phyloP scores from a whole-genome alignment of 805 yeast genomes.

The Yarrowia sp. region DNA sequence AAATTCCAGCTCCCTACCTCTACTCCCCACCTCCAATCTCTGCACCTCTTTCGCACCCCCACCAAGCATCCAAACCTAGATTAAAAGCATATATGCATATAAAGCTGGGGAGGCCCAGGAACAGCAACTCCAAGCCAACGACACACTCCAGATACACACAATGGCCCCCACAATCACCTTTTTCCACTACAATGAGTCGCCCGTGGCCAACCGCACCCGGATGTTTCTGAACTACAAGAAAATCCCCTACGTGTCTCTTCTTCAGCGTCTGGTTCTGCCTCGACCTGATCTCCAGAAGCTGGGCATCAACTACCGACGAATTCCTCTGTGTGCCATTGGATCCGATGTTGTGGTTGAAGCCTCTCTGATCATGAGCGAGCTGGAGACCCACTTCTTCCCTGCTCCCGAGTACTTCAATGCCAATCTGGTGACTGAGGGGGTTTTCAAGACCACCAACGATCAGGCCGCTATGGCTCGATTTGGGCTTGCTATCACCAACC shows the following conservation, averaged over 20 bases:
- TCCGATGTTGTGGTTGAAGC: constrained; percentile 15
- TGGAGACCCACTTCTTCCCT: constrained; percentile 22
- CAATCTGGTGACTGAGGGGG: constrained; percentile 3
- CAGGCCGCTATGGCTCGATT: constrained; percentile 10
- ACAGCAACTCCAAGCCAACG: not conserved
- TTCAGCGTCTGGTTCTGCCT: not conserved
- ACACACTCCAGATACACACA: not conserved
- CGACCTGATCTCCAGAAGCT: constrained; percentile 21
- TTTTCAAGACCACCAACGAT: constrained; percentile 20
- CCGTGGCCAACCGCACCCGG: constrained; percentile 22
- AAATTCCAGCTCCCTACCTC: not conserved
- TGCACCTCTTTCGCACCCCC: not conserved
- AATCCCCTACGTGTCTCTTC: constrained; percentile 3
- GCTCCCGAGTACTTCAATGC: constrained; percentile 18
- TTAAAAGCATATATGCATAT: constrained; percentile 8
- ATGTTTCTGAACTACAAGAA: constrained; percentile 23
- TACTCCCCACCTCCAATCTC: not conserved
- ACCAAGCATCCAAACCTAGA: not conserved
- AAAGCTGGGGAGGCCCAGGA: not conserved
- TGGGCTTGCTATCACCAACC: not conserved
- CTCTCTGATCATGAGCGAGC: constrained; percentile 20
- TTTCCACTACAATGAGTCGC: constrained; percentile 25
- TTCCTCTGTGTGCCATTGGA: constrained; percentile 25
- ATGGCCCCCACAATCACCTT: constrained; percentile 17
- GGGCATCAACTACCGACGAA: constrained; percentile 23